phyloP scores from a whole-genome alignment of 164 flowering plant genomes.

The Litsea cubeba region DNA sequence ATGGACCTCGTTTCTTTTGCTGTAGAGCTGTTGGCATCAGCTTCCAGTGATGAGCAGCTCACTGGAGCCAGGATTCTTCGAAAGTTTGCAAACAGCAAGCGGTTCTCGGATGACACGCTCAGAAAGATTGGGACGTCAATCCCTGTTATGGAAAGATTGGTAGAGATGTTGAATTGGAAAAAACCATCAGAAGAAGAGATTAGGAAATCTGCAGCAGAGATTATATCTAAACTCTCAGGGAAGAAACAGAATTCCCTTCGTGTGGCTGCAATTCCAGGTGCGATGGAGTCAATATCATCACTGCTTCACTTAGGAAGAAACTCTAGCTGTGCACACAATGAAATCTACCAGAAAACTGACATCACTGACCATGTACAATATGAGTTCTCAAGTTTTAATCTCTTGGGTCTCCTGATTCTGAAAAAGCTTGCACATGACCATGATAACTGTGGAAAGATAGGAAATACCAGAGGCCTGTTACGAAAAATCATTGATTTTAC shows the following conservation, averaged over 20 bases:
- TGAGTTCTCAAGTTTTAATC: slow-evolving; percentile 65
- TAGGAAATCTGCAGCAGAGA: slow-evolving; percentile 73
- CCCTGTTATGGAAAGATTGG: slow-evolving; percentile 68
- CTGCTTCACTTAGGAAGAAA: slow-evolving; percentile 47
- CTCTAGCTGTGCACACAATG: slow-evolving; percentile 40
- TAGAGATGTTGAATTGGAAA: slow-evolving; percentile 96
- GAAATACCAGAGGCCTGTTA: slow-evolving; percentile 76
- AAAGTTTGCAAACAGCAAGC: slow-evolving; percentile 32
- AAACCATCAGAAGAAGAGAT: slow-evolving; percentile 72
- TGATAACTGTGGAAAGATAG: slow-evolving; percentile 90
- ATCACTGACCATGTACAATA: slow-evolving; percentile 40
- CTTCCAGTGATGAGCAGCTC: slow-evolving; percentile 77
- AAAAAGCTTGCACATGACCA: slow-evolving; percentile 84
- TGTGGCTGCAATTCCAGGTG: slow-evolving; percentile 88
- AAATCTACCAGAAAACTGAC: slow-evolving; percentile 48
- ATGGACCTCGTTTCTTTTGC: slow-evolving; percentile 87
- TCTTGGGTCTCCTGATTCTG: slow-evolving; percentile 72
- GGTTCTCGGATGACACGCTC: slow-evolving; percentile 65
- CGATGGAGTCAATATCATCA: slow-evolving; percentile 92
- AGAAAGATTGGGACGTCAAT: slow-evolving; percentile 69
- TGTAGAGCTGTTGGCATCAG: slow-evolving; percentile 68
- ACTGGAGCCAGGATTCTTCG: slow-evolving; percentile 63
- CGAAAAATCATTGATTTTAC: slow-evolving; percentile 80
- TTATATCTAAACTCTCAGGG: slow-evolving; percentile 63
- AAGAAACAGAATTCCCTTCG: slow-evolving; percentile 79